Conservation (phyloP, 2,329 filamentous ascomycete species). For the Dothideomycetidae sp. region DNA sequence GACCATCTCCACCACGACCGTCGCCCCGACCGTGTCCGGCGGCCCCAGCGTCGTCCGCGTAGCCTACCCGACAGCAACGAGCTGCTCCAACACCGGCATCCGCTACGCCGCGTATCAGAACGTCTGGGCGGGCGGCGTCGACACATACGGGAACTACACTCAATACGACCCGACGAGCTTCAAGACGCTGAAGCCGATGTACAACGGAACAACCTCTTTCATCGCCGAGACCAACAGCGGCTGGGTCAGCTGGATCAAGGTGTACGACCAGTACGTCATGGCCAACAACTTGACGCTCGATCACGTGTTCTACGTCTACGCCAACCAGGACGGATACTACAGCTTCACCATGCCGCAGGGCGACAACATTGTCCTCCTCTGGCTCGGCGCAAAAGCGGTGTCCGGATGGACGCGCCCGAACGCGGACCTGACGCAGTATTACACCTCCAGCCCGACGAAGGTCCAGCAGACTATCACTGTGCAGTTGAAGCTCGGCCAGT, state of each 20-base stretch:
- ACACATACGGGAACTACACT: neutral
- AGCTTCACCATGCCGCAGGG: conserved; percentile 13
- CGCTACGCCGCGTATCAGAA: conserved; percentile 10
- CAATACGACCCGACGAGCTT: conserved; percentile 8
- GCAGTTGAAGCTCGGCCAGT: conserved; percentile 7
- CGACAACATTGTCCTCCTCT: conserved; percentile 17
- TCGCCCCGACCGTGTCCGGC: conserved; percentile 2
- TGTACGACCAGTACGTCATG: conserved; percentile 3
- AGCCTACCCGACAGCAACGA: conserved; percentile 10
- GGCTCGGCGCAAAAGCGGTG: conserved; percentile 17
- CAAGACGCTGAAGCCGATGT: conserved; percentile 1
- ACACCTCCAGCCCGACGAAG: neutral
- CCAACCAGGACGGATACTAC: conserved; percentile 15
- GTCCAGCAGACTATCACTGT: conserved; percentile 7
- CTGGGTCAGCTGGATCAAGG: neutral
- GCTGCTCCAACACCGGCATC: conserved; percentile 10
- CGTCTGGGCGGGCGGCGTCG: neutral
- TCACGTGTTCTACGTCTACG: conserved; percentile 12
- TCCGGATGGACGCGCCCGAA: conserved; percentile 14
- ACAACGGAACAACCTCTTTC: conserved; percentile 2
- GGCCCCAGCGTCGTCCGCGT: conserved; percentile 7
- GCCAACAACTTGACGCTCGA: conserved; percentile 1
- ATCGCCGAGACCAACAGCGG: conserved; percentile 6
- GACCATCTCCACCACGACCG: conserved; percentile 9
- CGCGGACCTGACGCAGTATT: conserved; percentile 12